These are phyloP conservation scores for Lasiodiplodia sp. DNA, from an alignment of 2,329 filamentous ascomycete genomes.

Conservation along the genomic window DNA sequence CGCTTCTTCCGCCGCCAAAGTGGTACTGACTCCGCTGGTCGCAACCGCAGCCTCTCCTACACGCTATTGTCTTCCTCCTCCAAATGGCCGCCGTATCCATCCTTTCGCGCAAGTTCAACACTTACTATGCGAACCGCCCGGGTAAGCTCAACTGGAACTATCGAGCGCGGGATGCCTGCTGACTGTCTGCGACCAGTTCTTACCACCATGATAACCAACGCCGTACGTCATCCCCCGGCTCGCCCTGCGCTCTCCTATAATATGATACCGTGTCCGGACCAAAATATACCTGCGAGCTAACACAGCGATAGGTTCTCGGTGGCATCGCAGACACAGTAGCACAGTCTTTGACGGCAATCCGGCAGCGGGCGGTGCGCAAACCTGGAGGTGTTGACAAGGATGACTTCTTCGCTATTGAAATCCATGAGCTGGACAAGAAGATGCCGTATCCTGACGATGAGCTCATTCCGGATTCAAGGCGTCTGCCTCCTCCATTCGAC, in stretches of 20 bases:
- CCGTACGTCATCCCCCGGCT: slow-evolving; percentile 61
- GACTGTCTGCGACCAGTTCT: slow-evolving; percentile 65
- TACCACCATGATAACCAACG: slow-evolving; percentile 99
- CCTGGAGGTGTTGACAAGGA: slow-evolving; percentile 66
- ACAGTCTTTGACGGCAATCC: slow-evolving; percentile 86
- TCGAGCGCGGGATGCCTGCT: background rate
- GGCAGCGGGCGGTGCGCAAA: slow-evolving; percentile 71
- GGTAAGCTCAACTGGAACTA: slow-evolving; percentile 57
- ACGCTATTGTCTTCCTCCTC: slow-evolving; percentile 82
- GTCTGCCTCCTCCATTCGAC: slow-evolving; percentile 83
- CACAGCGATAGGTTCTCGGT: slow-evolving; percentile 71
- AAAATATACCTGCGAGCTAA: background rate
- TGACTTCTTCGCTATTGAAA: slow-evolving; percentile 83
- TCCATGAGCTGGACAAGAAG: slow-evolving; percentile 85
- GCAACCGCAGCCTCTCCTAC: slow-evolving; percentile 79
- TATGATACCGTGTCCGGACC: background rate
- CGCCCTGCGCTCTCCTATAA: slow-evolving; percentile 20
- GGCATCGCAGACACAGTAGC: slow-evolving; percentile 96
- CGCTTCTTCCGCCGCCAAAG: slow-evolving; percentile 16
- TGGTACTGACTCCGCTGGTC: slow-evolving; percentile 29
- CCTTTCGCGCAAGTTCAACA: slow-evolving; percentile 86
- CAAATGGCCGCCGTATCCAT: slow-evolving; percentile 87
- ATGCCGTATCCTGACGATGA: slow-evolving; percentile 72
- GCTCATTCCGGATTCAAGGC: slow-evolving; percentile 67
- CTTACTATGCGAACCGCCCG: slow-evolving; percentile 90